Percentiles rank a stretch among this genome's conserved stretches.
Evolutionary conservation across 2,329 filamentous ascomycete genomes (phyloP).

Genomic region (Pseudocercospora crystallina): DNA sequence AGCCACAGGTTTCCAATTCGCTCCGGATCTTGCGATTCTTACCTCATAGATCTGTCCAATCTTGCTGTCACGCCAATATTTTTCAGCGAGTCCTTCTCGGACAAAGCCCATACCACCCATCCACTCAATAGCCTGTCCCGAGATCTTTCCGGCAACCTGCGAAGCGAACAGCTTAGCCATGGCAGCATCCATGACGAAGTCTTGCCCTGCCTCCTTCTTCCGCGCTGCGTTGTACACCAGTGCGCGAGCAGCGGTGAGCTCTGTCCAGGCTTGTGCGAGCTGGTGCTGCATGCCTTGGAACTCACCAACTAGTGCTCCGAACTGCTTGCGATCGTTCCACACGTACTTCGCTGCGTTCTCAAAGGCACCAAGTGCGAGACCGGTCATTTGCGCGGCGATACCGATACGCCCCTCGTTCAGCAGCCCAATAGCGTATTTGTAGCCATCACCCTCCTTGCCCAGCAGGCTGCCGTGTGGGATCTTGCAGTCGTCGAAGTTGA

Average conservation of each 20-base stretch:
- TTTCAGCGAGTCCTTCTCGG: conserved; percentile 92
- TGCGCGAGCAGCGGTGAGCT: conserved; percentile 86
- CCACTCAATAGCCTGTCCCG: conserved; percentile 89
- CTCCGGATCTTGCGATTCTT: conserved; percentile 50
- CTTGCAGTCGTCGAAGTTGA: conserved; percentile 96
- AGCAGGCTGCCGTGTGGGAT: conserved; percentile 85
- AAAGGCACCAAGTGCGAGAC: conserved; percentile 88
- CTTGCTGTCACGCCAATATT: conserved; percentile 97
- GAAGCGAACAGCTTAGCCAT: conserved; percentile 97
- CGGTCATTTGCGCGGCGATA: conserved; percentile 98
- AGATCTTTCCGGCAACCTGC: conserved; percentile 86
- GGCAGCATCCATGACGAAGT: conserved; percentile 92
- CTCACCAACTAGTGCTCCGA: conserved; percentile 86
- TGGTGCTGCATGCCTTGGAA: conserved; percentile 99
- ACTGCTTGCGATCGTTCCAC: conserved; percentile 98
- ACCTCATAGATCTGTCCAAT: conserved; percentile 79
- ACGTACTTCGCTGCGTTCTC: conserved; percentile 93
- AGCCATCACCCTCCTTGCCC: conserved; percentile 84
- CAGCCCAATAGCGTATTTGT: conserved; percentile 94
- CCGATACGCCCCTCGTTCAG: conserved; percentile 97
- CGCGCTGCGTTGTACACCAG: conserved; percentile 94
- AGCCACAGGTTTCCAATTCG: conserved; percentile 32
- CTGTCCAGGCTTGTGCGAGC: conserved; percentile 91
- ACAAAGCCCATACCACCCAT: conserved; percentile 99
- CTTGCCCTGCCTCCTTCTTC: conserved; percentile 96